Evolutionary conservation across 305 asterid genomes (phyloP), one percentile per base, ranked within the genome.

Genomic region (Solanum hybrid): DNA sequence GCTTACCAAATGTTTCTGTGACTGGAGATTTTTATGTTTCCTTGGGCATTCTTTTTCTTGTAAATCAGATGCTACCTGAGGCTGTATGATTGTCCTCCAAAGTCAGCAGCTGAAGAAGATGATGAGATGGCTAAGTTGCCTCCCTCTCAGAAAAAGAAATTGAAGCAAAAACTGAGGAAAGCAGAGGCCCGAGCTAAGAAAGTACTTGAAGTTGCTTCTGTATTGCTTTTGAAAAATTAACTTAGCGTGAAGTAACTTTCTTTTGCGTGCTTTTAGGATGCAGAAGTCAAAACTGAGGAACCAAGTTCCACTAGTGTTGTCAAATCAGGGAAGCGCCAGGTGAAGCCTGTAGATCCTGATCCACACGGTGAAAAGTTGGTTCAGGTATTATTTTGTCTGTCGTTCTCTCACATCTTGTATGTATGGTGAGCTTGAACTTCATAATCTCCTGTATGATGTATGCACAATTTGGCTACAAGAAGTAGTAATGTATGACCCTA

Each of bases 181-280:
- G 99, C 99, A 37, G 99, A 96, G 92, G 99, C 98, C 80, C 97
- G 98, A 89, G 99, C 99, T 90, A 98, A 98, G 94, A 97, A 97
- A 92, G 99, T 95, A 94, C 91, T 51, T 14, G 26, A 70, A 26
- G 88, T 88, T 89, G 89, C 90, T 88, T 41, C 91, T 90, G 11
- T 76, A 34, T 89, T 73, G 92, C 86, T 89, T 89, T 73, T 79
- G 57, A 61, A 83, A 65, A 78, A 41, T 22, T 90, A 32, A 41
- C 75, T 83, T 51, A 26, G 68, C 15, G 31, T 51, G 86, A 78
- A 68, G 76, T 89, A 27, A 79, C 45, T 89, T 90, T 84, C 78
- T 82, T 82, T 89, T 92, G 38, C 68, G 17, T 90, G 93, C 89
- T 90, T 90, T 90, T 94, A 97, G 99, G 99, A 97, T 90, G 98